Percentiles rank a stretch among this genome's conserved stretches.
Conservation (phyloP, 1,284 basidiomycete genomes). For the Puccinia triticina region DNA sequence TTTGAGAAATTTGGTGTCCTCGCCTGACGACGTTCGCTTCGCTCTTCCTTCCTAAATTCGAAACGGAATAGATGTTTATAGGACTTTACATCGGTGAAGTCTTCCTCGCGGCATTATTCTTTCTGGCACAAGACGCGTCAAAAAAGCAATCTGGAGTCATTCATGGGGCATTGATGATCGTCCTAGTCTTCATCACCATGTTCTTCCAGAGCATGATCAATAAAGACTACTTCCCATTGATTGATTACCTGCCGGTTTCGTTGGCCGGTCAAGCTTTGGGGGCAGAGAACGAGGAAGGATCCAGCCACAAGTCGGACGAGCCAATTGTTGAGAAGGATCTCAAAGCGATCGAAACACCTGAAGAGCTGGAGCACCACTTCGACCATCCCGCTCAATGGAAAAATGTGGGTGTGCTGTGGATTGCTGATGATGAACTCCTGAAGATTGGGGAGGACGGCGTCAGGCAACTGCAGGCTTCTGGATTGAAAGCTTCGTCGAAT, state of each 20-base stretch:
- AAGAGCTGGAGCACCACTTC: constrained; percentile 53
- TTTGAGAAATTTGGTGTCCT: not conserved
- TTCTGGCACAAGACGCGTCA: constrained; percentile 26
- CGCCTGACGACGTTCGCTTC: not conserved
- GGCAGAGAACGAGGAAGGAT: not conserved
- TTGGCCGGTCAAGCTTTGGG: constrained; percentile 8
- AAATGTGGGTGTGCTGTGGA: constrained; percentile 70
- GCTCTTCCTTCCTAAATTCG: not conserved
- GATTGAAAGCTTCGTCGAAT: constrained; percentile 67
- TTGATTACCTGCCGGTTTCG: constrained; percentile 48
- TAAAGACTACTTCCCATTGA: constrained; percentile 39
- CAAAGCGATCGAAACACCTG: not conserved
- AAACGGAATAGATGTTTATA: constrained; percentile 38
- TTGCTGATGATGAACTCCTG: constrained; percentile 70
- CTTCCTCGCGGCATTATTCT: constrained; percentile 42
- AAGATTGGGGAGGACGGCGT: constrained; percentile 72
- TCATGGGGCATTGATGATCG: constrained; percentile 47
- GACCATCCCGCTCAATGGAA: constrained; percentile 56
- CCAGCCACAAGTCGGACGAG: constrained; percentile 23
- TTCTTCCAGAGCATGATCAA: constrained; percentile 35
- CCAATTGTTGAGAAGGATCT: constrained; percentile 28
- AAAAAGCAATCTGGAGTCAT: constrained; percentile 25
- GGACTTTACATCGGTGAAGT: constrained; percentile 49
- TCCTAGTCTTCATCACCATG: constrained; percentile 26
- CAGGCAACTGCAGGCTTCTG: constrained; percentile 66